Evolutionary conservation across 2,329 filamentous ascomycete genomes (phyloP), one percentile per base, ranked within the genome.

Genomic region (Nannizziopsis arthrosporioides): DNA sequence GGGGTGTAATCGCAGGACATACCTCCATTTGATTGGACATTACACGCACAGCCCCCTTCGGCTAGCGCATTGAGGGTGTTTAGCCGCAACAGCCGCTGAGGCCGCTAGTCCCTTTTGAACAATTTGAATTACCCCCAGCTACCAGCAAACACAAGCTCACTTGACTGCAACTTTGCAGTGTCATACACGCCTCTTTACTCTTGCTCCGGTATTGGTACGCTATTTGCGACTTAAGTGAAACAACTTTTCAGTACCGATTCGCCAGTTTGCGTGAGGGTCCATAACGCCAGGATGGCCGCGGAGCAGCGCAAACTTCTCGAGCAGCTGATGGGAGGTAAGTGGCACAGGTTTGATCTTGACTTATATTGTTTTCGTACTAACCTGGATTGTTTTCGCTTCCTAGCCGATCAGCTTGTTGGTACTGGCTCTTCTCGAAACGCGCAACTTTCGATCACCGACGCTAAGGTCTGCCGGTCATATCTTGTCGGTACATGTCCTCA

Each of bases 291-390:
- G 57, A 94, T 96, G 90, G 90, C 90, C 49, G 89, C 90, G 56
- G 92, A 98, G 80, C 90, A 95, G 71, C 82, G 92, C 65, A 94
- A 94, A 79, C 83, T 96, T 76, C 85, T 98, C 48, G 92, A 96
- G 80, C 92, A 98, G 78, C 77, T 83, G 57, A 82, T 81, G 78
- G 78, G 78, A 64, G 67, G 68, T 69, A 64, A 42, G 58, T 55
- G 5, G 41, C 7, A 14, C 11, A 2, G 2, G n/a, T 27, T 44
- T 10, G 17, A 10, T 11, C 11, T 5, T 44, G 10, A 37, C 27
- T 30, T 3, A 36, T 14, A 38, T 46, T 58, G 56, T 17, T 34
- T 31, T 19, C 58, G 63, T 59, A 65, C 56, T 53, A 47, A 55
- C 18, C 40, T 27, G 22, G 7, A 3, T 27, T 45, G 51, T 52